Evolutionary conservation across 768 basidiomycete species (phyloP).

Genomic region (Lactarius deliciosus): DNA sequence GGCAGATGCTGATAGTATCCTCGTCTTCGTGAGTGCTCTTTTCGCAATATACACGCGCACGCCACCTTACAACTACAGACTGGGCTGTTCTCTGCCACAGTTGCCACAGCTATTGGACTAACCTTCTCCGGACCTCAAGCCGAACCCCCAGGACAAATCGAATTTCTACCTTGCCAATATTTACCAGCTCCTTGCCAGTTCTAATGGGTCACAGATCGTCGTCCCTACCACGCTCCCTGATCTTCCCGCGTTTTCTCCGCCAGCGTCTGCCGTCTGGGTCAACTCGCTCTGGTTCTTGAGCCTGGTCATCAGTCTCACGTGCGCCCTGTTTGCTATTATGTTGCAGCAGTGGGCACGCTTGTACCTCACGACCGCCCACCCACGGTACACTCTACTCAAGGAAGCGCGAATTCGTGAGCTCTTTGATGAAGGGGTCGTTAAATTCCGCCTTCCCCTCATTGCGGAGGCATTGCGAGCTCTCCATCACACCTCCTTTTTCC

Average conservation of each 20-base stretch:
- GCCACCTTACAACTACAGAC: constrained; percentile 8
- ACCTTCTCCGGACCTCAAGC: constrained; percentile 23
- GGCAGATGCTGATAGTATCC: constrained; percentile 3
- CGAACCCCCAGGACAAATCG: constrained; percentile 13
- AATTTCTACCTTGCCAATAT: constrained; percentile 23
- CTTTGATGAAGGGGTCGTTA: neutral
- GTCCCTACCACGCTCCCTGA: neutral
- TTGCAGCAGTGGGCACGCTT: constrained; percentile 4
- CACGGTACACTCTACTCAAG: neutral
- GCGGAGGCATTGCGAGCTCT: neutral
- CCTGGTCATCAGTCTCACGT: neutral
- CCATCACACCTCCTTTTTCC: neutral
- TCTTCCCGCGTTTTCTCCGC: neutral
- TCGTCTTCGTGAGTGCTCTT: neutral
- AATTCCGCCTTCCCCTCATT: neutral
- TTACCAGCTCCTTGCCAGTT: constrained; percentile 5
- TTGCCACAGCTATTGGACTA: constrained; percentile 15
- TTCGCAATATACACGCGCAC: neutral
- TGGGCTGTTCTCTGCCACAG: constrained; percentile 26
- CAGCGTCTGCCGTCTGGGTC: neutral
- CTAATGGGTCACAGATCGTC: constrained; percentile 11
- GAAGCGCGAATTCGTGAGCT: neutral
- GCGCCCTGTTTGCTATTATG: neutral
- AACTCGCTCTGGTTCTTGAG: neutral
- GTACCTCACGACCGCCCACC: neutral